Conservation (phyloP, 768 basidiomycete species). For the Pisolithus sp. region DNA sequence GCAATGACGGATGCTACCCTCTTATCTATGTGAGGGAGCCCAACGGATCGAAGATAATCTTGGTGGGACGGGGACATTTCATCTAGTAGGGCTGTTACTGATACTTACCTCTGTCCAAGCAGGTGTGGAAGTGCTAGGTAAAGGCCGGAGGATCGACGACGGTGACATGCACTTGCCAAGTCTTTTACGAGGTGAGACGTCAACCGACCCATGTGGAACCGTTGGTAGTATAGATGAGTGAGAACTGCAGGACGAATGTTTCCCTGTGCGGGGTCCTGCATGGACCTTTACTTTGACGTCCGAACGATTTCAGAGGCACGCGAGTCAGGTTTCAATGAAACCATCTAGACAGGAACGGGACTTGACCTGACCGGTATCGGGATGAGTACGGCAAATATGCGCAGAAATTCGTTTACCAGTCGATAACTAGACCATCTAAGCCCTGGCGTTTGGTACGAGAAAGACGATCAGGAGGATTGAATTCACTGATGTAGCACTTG, state of each 20-base stretch:
- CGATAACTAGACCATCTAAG: constrained; percentile 22
- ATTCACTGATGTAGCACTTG: too few species aligned
- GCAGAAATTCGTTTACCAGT: constrained; percentile 19
- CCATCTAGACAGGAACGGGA: constrained; percentile 26
- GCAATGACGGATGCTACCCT: too few species aligned
- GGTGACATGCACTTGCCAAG: neutral
- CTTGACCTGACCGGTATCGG: constrained; percentile 21
- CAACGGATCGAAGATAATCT: too few species aligned
- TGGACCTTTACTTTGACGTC: constrained; percentile 18
- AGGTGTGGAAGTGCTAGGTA: too few species aligned
- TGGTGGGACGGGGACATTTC: too few species aligned
- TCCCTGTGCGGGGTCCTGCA: neutral
- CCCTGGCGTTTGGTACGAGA: too few species aligned
- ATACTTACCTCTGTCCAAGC: too few species aligned
- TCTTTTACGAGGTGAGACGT: neutral
- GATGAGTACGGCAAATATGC: neutral
- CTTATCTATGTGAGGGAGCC: too few species aligned
- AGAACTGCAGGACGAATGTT: neutral
- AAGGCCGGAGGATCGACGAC: too few species aligned
- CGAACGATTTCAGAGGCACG: constrained; percentile 18
- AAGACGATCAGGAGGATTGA: too few species aligned
- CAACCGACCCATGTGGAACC: neutral
- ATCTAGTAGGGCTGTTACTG: too few species aligned
- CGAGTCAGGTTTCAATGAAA: constrained; percentile 21
- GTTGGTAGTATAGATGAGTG: neutral